phyloP scores from a whole-genome alignment of 768 basidiomycete genomes.

The Agrocybe praecox region DNA sequence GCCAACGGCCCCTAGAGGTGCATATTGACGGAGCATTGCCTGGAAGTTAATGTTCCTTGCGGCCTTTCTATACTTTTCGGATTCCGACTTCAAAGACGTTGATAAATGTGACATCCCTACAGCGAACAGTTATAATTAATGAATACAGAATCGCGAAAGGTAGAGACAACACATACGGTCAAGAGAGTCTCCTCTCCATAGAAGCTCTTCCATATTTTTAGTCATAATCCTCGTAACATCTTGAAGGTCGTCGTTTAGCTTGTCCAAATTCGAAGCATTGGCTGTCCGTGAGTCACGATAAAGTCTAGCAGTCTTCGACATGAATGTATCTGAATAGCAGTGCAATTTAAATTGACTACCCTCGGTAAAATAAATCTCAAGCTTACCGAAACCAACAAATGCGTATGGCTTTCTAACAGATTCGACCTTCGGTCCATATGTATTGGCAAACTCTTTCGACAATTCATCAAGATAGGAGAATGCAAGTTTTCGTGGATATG shows the following conservation, averaged over 20 bases:
- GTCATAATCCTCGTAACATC: conserved; percentile 99
- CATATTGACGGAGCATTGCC: conserved; percentile 94
- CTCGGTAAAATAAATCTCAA: background rate
- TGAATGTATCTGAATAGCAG: conserved; percentile 82
- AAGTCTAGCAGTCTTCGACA: conserved; percentile 94
- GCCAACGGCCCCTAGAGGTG: conserved; percentile 82
- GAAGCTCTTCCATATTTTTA: conserved; percentile 99
- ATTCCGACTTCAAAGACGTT: conserved; percentile 91
- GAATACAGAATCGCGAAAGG: background rate
- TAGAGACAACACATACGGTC: conserved; percentile 66
- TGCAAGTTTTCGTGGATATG: conserved; percentile 94
- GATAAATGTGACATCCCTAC: conserved; percentile 97
- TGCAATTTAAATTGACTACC: background rate
- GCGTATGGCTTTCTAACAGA: conserved; percentile 95
- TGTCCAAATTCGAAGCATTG: conserved; percentile 75
- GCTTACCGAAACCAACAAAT: conserved; percentile 95
- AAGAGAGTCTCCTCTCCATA: conserved; percentile 97
- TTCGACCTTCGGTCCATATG: conserved; percentile 94
- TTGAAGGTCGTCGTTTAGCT: conserved; percentile 93
- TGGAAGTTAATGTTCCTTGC: conserved; percentile 93
- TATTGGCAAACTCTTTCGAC: conserved; percentile 91
- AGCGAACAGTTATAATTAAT: background rate
- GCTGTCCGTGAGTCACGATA: conserved; percentile 94
- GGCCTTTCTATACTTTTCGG: conserved; percentile 95
- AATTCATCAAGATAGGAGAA: conserved; percentile 98